Percentiles rank a stretch among this genome's conserved stretches.
These are phyloP conservation scores for Corylus heterophylla DNA, from an alignment of 306 rosid genomes.

Conservation along the genomic window DNA sequence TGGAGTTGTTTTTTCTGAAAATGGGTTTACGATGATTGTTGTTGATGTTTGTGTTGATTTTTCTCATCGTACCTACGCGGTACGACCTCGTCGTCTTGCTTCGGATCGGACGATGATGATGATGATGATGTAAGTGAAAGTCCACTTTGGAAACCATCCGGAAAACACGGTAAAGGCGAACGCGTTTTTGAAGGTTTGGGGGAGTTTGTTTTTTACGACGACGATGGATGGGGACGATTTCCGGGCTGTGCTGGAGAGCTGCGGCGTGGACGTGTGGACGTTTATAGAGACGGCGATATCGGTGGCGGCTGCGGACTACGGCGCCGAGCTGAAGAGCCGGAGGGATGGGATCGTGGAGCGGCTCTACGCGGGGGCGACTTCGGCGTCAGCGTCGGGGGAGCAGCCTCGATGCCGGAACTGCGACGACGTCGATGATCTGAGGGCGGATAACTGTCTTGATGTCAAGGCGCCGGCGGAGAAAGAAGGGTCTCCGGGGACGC, in stretches of 20 bases:
- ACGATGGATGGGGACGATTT: slow-evolving; percentile 87
- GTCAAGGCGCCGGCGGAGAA: slow-evolving; percentile 24
- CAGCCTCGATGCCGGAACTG: slow-evolving; percentile 49
- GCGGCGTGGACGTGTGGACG: slow-evolving; percentile 85
- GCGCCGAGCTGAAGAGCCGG: slow-evolving; percentile 60
- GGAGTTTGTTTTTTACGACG: background rate
- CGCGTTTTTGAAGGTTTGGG: background rate
- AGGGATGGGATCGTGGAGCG: slow-evolving; percentile 80
- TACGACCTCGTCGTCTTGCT: background rate
- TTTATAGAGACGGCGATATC: slow-evolving; percentile 83
- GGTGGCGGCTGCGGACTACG: slow-evolving; percentile 69
- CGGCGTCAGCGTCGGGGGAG: slow-evolving; percentile 20
- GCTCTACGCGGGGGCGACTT: slow-evolving; percentile 50
- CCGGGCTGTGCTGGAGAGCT: slow-evolving; percentile 63
- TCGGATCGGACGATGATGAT: slow-evolving; percentile 24
- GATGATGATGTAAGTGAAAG: background rate
- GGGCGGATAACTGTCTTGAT: slow-evolving; percentile 29
- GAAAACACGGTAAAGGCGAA: background rate
- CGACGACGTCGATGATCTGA: slow-evolving; percentile 21
- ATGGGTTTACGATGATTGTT: background rate
- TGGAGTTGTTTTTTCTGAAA: background rate
- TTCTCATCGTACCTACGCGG: slow-evolving; percentile 18
- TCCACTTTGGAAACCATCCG: background rate
- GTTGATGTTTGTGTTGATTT: slow-evolving; percentile 11
- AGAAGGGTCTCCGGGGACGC: slow-evolving; percentile 57